A percentile compares a stretch with the other conserved stretches of the same genome.
Conservation (phyloP, 495 filamentous ascomycete species). For the Talaromyces liani region DNA sequence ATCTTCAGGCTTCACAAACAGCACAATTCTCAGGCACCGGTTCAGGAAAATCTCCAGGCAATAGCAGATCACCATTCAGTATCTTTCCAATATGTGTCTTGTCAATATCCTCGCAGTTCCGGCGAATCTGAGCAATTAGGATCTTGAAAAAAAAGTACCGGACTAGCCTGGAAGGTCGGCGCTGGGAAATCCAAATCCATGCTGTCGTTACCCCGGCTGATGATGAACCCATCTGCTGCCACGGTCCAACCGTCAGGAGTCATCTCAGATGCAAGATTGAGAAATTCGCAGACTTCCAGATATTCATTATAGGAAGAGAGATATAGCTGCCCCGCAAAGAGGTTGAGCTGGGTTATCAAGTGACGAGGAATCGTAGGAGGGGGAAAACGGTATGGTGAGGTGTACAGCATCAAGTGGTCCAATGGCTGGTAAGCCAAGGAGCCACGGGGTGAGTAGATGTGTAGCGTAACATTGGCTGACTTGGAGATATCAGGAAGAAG, state of each 20-base stretch:
- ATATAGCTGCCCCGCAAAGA: slow-evolving; percentile 65
- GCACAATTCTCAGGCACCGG: neutral
- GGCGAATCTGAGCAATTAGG: slow-evolving; percentile 43
- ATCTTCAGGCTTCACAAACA: neutral
- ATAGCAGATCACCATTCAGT: slow-evolving; percentile 35
- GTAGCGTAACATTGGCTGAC: slow-evolving; percentile 33
- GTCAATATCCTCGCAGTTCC: slow-evolving; percentile 39
- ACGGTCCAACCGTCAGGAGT: slow-evolving; percentile 38
- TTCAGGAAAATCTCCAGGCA: neutral
- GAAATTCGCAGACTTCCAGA: slow-evolving; percentile 30
- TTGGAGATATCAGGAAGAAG: slow-evolving; percentile 34
- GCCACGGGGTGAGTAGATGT: slow-evolving; percentile 51
- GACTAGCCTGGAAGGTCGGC: slow-evolving; percentile 38
- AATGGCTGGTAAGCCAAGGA: slow-evolving; percentile 34
- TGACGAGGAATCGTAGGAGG: slow-evolving; percentile 9
- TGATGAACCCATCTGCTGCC: slow-evolving; percentile 19
- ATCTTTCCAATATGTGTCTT: slow-evolving; percentile 51
- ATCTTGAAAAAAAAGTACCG: slow-evolving; percentile 48
- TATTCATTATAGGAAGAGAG: slow-evolving; percentile 48
- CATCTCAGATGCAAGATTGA: slow-evolving; percentile 24
- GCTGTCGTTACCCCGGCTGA: slow-evolving; percentile 12
- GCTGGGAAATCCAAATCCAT: neutral
- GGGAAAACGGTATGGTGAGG: slow-evolving; percentile 5
- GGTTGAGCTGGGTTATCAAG: slow-evolving; percentile 44
- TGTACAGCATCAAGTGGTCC: slow-evolving; percentile 40